Conservation (phyloP, 257 asterid species). For the Dorcoceras hygrometricum region DNA sequence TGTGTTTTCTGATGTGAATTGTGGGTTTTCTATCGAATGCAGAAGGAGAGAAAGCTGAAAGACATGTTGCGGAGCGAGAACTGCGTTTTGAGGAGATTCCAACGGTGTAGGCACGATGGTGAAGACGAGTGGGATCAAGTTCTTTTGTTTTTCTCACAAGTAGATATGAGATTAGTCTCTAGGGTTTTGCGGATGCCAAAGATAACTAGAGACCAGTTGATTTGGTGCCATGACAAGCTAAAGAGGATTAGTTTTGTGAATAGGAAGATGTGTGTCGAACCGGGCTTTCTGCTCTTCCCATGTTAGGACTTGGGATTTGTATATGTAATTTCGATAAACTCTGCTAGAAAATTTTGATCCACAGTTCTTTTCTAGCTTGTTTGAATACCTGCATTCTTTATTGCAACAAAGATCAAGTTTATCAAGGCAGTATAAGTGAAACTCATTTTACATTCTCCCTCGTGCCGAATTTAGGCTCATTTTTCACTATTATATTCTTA, state of each 20-base stretch:
- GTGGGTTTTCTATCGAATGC: slow-evolving; percentile 26
- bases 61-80: slow-evolving; percentile 64
- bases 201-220: slow-evolving; percentile 62
- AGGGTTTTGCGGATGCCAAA: slow-evolving; percentile 75
- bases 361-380: no score
- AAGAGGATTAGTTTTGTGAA: slow-evolving; percentile 59
- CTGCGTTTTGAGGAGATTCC: slow-evolving; percentile 62
- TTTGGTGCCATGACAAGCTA: slow-evolving; percentile 78
- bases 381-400: no score
- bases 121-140: slow-evolving; percentile 66
- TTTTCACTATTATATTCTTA: no score
- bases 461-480: no score
- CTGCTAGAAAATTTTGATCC: no score
- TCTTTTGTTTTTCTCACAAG: slow-evolving; percentile 71
- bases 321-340: no score
- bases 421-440: no score
- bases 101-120: slow-evolving; percentile 31
- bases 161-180: slow-evolving; percentile 73
- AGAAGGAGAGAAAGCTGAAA: slow-evolving; percentile 84
- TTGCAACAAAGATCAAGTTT: no score
- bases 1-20: not conserved
- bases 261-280: slow-evolving; percentile 64
- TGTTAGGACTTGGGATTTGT: slow-evolving; percentile 31
- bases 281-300: slow-evolving; percentile 83
- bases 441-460: no score